Conservation (phyloP, 768 basidiomycete genomes). For the Mrakia frigida region DNA sequence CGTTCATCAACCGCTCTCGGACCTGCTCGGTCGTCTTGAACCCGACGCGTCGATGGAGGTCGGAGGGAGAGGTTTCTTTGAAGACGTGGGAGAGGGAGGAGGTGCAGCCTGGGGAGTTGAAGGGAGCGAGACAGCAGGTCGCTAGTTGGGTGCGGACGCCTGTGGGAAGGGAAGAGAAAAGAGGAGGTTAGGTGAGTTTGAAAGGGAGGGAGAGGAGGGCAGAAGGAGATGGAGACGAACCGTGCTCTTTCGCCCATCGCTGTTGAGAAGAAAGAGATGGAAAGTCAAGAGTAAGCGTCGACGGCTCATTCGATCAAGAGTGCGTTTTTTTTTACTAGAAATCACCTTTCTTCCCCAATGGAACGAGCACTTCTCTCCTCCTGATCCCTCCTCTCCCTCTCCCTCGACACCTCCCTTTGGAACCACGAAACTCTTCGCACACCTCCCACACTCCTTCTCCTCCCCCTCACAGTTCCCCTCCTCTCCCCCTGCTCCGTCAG, state of each 20-base stretch:
- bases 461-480: constrained; percentile 59
- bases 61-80: constrained; percentile 62
- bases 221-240: constrained; percentile 46
- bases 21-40: constrained; percentile 55
- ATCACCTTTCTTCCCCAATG: constrained; percentile 69
- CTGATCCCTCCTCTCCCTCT: constrained; percentile 49
- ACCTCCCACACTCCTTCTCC: constrained; percentile 68
- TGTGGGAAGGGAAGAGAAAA: not conserved
- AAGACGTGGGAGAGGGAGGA: constrained; percentile 79
- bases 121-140: constrained; percentile 69
- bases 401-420: constrained; percentile 5
- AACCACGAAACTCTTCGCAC: constrained; percentile 63
- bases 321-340: no score
- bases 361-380: constrained; percentile 61
- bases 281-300: not conserved
- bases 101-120: constrained; percentile 62
- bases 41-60: constrained; percentile 66
- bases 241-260: constrained; percentile 59
- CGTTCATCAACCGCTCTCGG: constrained; percentile 34
- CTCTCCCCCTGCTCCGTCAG: constrained; percentile 60
- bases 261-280: not conserved
- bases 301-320: not conserved
- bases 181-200: no score
- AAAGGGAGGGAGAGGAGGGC: not conserved
- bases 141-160: constrained; percentile 57